Percentiles rank a stretch among this genome's conserved stretches.
phyloP scores from a whole-genome alignment of 345 rosid species.

The Eucalyptus regnans region DNA sequence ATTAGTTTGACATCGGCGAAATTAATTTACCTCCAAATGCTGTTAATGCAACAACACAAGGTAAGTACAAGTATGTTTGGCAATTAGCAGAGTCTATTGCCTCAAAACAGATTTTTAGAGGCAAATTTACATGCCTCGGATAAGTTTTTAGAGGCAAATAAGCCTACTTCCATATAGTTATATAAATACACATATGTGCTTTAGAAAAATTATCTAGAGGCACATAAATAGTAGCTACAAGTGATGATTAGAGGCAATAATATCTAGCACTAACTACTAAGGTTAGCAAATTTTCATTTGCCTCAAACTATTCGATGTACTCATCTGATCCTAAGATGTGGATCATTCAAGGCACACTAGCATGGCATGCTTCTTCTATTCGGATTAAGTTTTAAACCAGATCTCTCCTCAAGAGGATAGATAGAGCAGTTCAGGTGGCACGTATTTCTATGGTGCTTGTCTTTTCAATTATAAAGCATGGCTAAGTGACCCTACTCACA shows the following conservation, averaged over 20 bases:
- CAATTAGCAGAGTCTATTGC: neutral
- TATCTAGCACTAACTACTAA: neutral
- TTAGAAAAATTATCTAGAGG: neutral
- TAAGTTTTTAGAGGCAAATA: neutral
- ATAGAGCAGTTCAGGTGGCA: too few relatives aligned
- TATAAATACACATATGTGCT: neutral
- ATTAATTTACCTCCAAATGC: neutral
- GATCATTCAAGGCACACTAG: too few relatives aligned
- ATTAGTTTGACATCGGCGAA: neutral
- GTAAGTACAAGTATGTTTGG: neutral
- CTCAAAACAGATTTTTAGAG: neutral
- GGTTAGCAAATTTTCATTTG: neutral
- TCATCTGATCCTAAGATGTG: accelerated
- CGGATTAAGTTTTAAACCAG: too few relatives aligned
- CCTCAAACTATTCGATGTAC: neutral
- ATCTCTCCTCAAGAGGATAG: too few relatives aligned
- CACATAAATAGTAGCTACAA: neutral
- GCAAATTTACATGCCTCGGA: neutral
- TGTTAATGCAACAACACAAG: neutral
- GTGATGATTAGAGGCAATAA: neutral
- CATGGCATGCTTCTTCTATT: too few relatives aligned
- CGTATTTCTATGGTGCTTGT: too few relatives aligned
- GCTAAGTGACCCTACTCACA: neutral
- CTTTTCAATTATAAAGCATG: neutral
- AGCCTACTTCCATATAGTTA: neutral